Percentiles rank a stretch among this genome's conserved stretches.
Conservation (phyloP, 2,329 filamentous ascomycete species). For the Drechslerella coelobrocha region DNA sequence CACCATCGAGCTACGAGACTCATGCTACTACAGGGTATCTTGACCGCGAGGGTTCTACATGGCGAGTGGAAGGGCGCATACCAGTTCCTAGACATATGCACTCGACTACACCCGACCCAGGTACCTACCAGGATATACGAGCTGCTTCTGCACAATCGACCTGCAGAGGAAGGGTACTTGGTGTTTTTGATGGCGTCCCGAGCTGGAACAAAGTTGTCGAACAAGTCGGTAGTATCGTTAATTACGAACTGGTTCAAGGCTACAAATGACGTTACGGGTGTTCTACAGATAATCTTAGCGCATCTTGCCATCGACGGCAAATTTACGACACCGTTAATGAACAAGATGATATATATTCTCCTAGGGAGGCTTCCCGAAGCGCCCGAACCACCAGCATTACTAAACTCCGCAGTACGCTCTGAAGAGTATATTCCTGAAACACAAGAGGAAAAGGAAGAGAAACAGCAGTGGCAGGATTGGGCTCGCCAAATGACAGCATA, state of each 20-base stretch:
- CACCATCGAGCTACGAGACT: slow-evolving; percentile 60
- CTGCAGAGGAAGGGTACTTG: slow-evolving; percentile 61
- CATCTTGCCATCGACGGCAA: slow-evolving; percentile 49
- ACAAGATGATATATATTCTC: slow-evolving; percentile 60
- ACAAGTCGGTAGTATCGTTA: slow-evolving; percentile 53
- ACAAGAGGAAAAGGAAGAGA: slow-evolving; percentile 22
- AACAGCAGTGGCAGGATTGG: slow-evolving; percentile 32
- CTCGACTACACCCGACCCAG: slow-evolving; percentile 61
- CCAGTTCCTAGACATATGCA: slow-evolving; percentile 62
- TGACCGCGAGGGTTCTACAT: slow-evolving; percentile 60
- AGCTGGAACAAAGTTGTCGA: slow-evolving; percentile 58
- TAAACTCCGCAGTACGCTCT: too few species aligned
- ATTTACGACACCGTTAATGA: slow-evolving; percentile 57
- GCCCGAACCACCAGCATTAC: slow-evolving; percentile 31
- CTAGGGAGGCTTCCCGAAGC: slow-evolving; percentile 58
- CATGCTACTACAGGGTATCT: slow-evolving; percentile 61
- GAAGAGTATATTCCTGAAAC: too few species aligned
- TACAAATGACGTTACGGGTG: slow-evolving; percentile 53
- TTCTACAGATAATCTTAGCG: slow-evolving; percentile 26
- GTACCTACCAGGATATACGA: slow-evolving; percentile 60
- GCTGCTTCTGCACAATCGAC: slow-evolving; percentile 61
- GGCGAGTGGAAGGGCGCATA: slow-evolving; percentile 63
- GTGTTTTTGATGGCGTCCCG: slow-evolving; percentile 63
- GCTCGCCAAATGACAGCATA: slow-evolving; percentile 33
- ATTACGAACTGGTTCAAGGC: slow-evolving; percentile 51